Evolutionary conservation across 2,329 filamentous ascomycete genomes (phyloP), one percentile per base, ranked within the genome.

Genomic region (Fusarium floridanum): DNA sequence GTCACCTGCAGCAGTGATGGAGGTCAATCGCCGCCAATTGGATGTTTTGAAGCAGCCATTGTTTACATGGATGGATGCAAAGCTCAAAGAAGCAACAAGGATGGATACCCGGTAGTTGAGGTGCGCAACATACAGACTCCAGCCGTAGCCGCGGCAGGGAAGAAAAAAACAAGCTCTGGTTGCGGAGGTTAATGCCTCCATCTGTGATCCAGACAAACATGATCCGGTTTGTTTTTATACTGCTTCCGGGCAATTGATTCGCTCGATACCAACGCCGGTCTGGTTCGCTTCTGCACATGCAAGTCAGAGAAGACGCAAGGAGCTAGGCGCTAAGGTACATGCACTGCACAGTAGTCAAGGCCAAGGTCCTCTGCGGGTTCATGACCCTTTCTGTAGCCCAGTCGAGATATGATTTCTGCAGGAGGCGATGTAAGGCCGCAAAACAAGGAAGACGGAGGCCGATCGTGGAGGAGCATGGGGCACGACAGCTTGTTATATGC

Each of bases 241-340:
- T 59, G 66, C 27, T 73, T 75, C 24, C 56, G 72, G 59, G 48
- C 41, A 29, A 27, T 32, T 61, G 60, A 73, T 75, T 75, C 72
- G 72, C 72, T 71, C 65, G 56, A 73, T 67, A 48, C 64, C 70
- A 70, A 57, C 20, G 43, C 59, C 60, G 37, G 66, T 22, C 55
- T 70, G 68, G 69, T 37, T 68, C 37, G 34, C 55, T 63, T 63
- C 70, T 74, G 75, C 75, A 77, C 73, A 77, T 77, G 75, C 75
- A 77, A 67, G 73, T 71, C 62, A 77, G 57, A 70, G 27, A 65
- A 57, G 62, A 74, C 66, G 76, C 71, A 77, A 71, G 73, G 57
- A 77, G 69, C 34, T 64, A 57, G 50, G 68, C 60, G 67, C 71
- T 59, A 53, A 29, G 24, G 48, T 53, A 32, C 24, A 32, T 53